phyloP scores from a whole-genome alignment of 441 rosid species.

The Adansonia grandidieri region DNA sequence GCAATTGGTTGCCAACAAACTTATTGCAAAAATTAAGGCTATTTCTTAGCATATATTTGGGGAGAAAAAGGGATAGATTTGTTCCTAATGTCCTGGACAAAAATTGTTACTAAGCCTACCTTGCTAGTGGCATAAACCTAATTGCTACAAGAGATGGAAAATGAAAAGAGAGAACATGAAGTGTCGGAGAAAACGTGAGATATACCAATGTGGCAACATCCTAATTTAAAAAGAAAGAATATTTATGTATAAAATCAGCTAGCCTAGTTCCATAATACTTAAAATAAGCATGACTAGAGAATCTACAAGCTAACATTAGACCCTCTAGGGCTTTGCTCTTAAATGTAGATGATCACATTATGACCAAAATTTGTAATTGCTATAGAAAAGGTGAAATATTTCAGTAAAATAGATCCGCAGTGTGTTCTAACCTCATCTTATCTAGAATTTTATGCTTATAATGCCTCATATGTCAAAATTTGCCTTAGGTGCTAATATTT shows the following conservation, averaged over 20 bases:
- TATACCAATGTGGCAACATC: background rate
- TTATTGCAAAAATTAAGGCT: background rate
- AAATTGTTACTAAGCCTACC: background rate
- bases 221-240: background rate
- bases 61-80: background rate
- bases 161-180: background rate
- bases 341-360: background rate
- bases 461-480: background rate
- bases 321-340: background rate
- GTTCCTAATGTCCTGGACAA: background rate
- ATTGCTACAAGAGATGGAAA: constrained; percentile 3
- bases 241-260: background rate
- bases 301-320: background rate
- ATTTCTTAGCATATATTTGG: background rate
- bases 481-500: background rate
- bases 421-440: background rate
- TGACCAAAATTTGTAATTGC: background rate
- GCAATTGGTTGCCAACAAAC: background rate
- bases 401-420: background rate
- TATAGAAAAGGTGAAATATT: background rate
- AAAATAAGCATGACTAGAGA: background rate
- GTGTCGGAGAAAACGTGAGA: background rate
- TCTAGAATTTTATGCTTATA: background rate
- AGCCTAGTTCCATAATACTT: background rate
- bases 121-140: background rate